Evolutionary conservation across 2,329 filamentous ascomycete species (phyloP).

Genomic region (Penicillium oxalicum): DNA sequence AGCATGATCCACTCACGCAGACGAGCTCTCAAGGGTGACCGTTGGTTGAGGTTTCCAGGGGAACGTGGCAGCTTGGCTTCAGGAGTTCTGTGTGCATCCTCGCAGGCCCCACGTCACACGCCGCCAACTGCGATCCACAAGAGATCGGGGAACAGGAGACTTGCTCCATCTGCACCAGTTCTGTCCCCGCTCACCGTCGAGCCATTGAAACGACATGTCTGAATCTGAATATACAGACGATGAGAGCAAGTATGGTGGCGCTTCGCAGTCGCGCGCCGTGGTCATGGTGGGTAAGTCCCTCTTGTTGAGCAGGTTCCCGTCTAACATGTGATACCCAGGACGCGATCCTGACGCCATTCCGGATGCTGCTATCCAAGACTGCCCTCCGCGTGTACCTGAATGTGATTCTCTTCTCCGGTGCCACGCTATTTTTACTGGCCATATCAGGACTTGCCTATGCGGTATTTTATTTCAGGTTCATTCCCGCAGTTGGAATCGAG

Average conservation of each 20-base stretch:
- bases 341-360: constrained; percentile 49
- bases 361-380: constrained; percentile 52
- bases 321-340: constrained; percentile 39
- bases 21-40: too few relatives aligned
- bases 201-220: constrained; percentile 11
- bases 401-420: constrained; percentile 48
- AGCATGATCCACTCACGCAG: too few relatives aligned
- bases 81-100: too few relatives aligned
- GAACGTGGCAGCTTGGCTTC: too few relatives aligned
- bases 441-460: constrained; percentile 57
- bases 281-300: constrained; percentile 10
- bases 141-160: not conserved
- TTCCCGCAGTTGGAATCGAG: constrained; percentile 59
- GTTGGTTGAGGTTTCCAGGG: too few relatives aligned
- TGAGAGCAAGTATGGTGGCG: constrained; percentile 16
- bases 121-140: not conserved
- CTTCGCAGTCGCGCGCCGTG: constrained; percentile 7
- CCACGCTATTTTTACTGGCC: constrained; percentile 51
- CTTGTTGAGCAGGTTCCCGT: not conserved
- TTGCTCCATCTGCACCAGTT: not conserved
- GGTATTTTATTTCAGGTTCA: constrained; percentile 63
- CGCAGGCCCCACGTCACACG: not conserved
- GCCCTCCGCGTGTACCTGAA: constrained; percentile 61
- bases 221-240: constrained; percentile 20
- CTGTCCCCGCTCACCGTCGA: too few relatives aligned